phyloP scores from a whole-genome alignment of 2,329 filamentous ascomycete species.

The Beauveria australis region DNA sequence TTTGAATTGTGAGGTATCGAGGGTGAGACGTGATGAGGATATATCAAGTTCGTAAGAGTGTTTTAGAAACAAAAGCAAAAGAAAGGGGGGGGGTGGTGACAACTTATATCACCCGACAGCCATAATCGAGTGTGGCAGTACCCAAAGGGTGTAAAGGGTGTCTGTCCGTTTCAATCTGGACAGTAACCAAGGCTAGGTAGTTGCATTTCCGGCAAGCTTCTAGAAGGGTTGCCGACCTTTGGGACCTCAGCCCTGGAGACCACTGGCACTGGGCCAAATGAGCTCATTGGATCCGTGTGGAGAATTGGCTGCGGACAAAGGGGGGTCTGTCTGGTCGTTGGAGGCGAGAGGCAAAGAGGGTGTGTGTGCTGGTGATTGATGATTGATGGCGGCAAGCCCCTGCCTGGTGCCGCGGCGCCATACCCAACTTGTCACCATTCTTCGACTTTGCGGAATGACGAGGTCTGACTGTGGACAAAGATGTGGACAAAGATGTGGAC shows the following conservation, averaged over 20 bases:
- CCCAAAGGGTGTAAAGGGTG: neutral
- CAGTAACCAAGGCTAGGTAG: neutral
- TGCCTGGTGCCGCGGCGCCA: neutral
- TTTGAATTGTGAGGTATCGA: neutral
- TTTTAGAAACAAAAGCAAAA: neutral
- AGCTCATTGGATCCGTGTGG: conserved; percentile 7
- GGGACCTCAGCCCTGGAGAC: conserved; percentile 3
- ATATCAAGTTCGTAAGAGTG: neutral
- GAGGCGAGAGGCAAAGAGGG: neutral
- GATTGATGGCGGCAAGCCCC: neutral
- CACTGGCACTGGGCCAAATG: neutral
- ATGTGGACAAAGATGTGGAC: neutral
- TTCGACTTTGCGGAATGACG: neutral
- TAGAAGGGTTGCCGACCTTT: conserved; percentile 1
- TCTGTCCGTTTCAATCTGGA: neutral
- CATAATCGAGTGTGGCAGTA: conserved; percentile 8
- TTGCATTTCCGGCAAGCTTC: conserved; percentile 7
- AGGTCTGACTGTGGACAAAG: neutral
- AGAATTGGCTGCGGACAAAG: conserved; percentile 2
- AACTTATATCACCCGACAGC: conserved; percentile 9
- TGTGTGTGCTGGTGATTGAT: neutral
- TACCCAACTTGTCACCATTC: conserved; percentile 5
- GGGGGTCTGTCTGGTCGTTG: neutral
- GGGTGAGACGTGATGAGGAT: neutral
- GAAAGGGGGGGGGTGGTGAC: neutral